These are phyloP conservation scores for Podaxis sp. DNA, from an alignment of 768 basidiomycete genomes.

Conservation along the genomic window DNA sequence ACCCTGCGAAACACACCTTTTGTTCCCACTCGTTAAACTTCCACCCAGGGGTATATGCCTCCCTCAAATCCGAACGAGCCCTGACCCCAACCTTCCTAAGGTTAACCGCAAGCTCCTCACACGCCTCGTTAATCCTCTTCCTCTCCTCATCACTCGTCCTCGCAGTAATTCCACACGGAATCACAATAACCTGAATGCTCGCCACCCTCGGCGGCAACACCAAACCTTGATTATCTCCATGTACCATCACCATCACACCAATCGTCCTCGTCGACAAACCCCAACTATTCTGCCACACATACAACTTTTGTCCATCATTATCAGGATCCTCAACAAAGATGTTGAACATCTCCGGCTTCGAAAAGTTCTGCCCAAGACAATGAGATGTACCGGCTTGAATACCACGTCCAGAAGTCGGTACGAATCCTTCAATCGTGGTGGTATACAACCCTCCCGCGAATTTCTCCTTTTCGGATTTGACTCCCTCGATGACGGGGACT, in stretches of 20 bases:
- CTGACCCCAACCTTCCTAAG: constrained; percentile 74
- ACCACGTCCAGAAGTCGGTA: constrained; percentile 94
- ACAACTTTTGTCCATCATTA: constrained; percentile 62
- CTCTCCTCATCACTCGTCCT: constrained; percentile 72
- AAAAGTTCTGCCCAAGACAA: constrained; percentile 98
- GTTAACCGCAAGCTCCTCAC: constrained; percentile 72
- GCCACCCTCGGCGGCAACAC: constrained; percentile 98
- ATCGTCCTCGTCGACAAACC: constrained; percentile 94
- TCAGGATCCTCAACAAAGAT: constrained; percentile 92
- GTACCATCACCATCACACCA: constrained; percentile 99
- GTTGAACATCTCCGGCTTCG: constrained; percentile 94
- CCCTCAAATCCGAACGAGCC: constrained; percentile 88
- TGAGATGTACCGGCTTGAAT: constrained; percentile 99
- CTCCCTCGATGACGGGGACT: constrained; percentile 93
- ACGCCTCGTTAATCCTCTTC: constrained; percentile 70
- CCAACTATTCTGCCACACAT: constrained; percentile 99
- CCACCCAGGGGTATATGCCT: constrained; percentile 97
- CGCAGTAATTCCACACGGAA: constrained; percentile 93
- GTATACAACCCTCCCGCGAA: constrained; percentile 98
- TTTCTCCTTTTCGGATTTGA: constrained; percentile 99
- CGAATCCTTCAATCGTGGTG: constrained; percentile 97
- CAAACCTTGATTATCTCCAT: constrained; percentile 96
- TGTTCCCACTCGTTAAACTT: constrained; percentile 99
- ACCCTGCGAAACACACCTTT: constrained; percentile 51
- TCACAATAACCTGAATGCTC: constrained; percentile 84